phyloP scores from a whole-genome alignment of 352 stramenopile species.

The Pythium rhizo-oryzae region DNA sequence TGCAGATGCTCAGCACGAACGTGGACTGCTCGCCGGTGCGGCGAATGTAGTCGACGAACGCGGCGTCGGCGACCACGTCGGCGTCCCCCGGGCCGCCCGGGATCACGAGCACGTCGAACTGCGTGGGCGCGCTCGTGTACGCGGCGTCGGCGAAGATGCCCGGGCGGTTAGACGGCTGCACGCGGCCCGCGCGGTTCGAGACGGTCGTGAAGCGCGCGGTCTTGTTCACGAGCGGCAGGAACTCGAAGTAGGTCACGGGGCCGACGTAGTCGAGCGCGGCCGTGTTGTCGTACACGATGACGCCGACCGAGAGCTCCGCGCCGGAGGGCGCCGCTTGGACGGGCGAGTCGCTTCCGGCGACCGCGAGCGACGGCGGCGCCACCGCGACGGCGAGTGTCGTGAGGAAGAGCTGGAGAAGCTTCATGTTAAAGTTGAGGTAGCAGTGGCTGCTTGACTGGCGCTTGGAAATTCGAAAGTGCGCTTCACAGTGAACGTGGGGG shows the following conservation, averaged over 20 bases:
- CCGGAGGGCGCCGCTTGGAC: background rate
- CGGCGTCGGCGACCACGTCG: conserved; percentile 35
- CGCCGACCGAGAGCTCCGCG: conserved; percentile 1
- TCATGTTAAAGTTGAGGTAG: too few relatives aligned
- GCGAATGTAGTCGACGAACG: conserved; percentile 44
- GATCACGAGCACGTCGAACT: conserved; percentile 50
- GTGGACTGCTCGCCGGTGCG: conserved; percentile 26
- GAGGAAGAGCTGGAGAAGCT: background rate
- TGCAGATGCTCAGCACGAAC: conserved; percentile 55
- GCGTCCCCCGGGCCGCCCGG: conserved; percentile 34
- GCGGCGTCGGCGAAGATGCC: conserved; percentile 32
- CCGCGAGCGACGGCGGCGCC: background rate
- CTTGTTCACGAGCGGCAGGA: conserved; percentile 7
- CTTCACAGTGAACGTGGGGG: background rate
- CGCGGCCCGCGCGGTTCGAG: background rate
- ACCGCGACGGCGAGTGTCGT: background rate
- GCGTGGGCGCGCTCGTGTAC: conserved; percentile 24
- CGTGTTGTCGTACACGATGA: conserved; percentile 5
- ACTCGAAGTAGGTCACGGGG: conserved; percentile 15
- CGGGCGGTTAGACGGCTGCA: background rate
- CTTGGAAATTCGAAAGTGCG: background rate
- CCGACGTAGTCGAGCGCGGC: conserved; percentile 8
- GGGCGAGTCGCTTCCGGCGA: background rate
- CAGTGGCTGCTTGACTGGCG: background rate
- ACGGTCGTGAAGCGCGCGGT: background rate